These are phyloP conservation scores for Ceratocystis variospora DNA, from an alignment of 2,329 filamentous ascomycete species.

Conservation along the genomic window DNA sequence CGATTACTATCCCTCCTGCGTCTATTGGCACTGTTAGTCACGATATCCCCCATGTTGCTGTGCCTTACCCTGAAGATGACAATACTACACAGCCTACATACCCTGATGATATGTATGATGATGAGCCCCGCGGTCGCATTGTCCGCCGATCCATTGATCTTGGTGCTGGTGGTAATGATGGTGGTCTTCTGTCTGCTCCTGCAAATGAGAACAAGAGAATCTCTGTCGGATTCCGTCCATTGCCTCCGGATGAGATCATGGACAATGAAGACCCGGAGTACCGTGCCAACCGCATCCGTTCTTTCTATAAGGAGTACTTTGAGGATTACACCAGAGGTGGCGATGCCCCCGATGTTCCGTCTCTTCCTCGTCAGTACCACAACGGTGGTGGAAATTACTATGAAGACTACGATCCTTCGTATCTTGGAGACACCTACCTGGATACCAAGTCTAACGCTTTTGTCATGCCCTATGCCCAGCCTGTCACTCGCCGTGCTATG, in stretches of 20 bases:
- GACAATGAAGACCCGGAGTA: constrained; percentile 82
- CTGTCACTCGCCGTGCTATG: constrained; percentile 81
- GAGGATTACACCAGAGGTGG: constrained; percentile 53
- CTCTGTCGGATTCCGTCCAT: constrained; percentile 64
- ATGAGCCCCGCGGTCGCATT: constrained; percentile 29
- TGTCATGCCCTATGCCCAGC: constrained; percentile 71
- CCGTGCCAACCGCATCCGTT: constrained; percentile 88
- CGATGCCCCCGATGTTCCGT: constrained; percentile 28
- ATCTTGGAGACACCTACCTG: constrained; percentile 55
- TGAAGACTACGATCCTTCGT: constrained; percentile 61
- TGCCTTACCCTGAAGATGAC: constrained; percentile 19
- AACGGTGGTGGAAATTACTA: constrained; percentile 38
- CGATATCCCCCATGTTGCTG: constrained; percentile 18
- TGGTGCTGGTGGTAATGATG: constrained; percentile 22
- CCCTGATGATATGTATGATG: constrained; percentile 19
- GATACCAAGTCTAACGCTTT: constrained; percentile 57
- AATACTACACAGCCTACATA: constrained; percentile 19
- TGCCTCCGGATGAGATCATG: constrained; percentile 70
- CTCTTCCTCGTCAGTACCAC: constrained; percentile 27
- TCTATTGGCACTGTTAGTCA: neutral
- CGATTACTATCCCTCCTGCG: constrained; percentile 8
- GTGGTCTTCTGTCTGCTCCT: constrained; percentile 39
- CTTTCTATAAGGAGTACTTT: constrained; percentile 99
- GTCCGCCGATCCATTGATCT: constrained; percentile 23
- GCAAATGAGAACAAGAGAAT: constrained; percentile 42